Evolutionary conservation across 805 yeast species (phyloP).

Genomic region (Lipomyces starkeyi): DNA sequence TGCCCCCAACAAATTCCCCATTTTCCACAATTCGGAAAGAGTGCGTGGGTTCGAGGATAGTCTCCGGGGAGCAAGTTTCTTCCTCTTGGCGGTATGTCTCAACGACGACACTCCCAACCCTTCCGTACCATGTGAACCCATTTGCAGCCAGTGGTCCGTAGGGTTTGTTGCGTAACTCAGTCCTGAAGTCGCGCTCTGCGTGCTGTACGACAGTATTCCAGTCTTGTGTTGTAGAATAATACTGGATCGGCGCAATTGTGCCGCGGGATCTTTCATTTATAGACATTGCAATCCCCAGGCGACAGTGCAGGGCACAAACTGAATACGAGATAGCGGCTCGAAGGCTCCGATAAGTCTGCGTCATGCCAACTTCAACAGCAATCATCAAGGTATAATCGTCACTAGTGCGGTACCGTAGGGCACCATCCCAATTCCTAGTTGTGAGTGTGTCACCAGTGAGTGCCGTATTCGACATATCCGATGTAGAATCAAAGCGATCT

Average conservation of each 20-base stretch:
- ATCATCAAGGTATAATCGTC: not conserved
- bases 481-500: not conserved
- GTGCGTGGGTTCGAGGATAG: not conserved
- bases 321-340: conserved; percentile 2
- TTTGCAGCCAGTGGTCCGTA: not conserved
- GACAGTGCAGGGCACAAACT: not conserved
- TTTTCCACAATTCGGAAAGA: not conserved
- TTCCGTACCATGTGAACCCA: not conserved
- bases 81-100: not conserved
- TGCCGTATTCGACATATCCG: not conserved
- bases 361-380: not conserved
- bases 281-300: not conserved
- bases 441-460: not conserved
- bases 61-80: not conserved
- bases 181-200: not conserved
- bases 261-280: not conserved
- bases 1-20: no score
- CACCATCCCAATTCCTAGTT: conserved; percentile 1
- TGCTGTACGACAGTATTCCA: not conserved
- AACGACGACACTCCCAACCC: not conserved
- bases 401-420: not conserved
- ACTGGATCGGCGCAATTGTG: not conserved
- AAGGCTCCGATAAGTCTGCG: not conserved
- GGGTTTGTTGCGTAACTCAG: not conserved
- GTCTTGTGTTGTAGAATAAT: not conserved